phyloP scores from a whole-genome alignment of 73 alveolate genomes.

The Paramecium caudatum region DNA sequence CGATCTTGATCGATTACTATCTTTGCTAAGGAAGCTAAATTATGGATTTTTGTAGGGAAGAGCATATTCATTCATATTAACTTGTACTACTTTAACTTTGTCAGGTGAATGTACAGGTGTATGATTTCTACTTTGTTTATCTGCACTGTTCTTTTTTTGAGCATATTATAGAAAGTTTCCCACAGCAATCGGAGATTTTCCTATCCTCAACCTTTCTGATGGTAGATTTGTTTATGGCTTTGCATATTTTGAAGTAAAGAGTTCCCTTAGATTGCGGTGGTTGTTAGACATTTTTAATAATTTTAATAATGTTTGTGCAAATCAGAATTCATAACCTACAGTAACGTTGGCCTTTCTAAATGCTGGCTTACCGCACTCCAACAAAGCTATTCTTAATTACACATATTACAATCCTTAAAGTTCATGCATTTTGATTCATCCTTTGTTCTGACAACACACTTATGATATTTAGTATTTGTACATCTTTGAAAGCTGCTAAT shows the following conservation, averaged over 20 bases:
- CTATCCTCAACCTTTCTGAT: conserved; percentile 23
- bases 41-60: conserved; percentile 24
- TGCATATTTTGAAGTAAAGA: conserved; percentile 7
- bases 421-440: conserved; percentile 73
- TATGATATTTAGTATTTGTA: not conserved
- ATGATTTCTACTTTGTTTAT: conserved; percentile 16
- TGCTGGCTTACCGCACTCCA: conserved; percentile 77
- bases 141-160: conserved; percentile 35
- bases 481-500: conserved; percentile 65
- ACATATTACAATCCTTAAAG: conserved; percentile 62
- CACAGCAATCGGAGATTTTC: conserved; percentile 41
- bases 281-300: conserved; percentile 55
- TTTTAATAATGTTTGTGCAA: no score
- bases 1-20: conserved; percentile 19
- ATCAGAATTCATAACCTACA: conserved; percentile 74
- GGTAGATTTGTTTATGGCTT: conserved; percentile 40
- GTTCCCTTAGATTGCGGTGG: conserved; percentile 59
- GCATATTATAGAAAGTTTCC: conserved; percentile 22
- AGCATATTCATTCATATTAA: conserved; percentile 25
- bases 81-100: not conserved
- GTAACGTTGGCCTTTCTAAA: conserved; percentile 76
- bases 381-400: conserved; percentile 40
- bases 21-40: conserved; percentile 14
- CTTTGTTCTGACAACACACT: conserved; percentile 69
- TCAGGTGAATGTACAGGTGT: conserved; percentile 24